These are phyloP conservation scores for Tolypocladium paradoxum DNA, from an alignment of 2,329 filamentous ascomycete genomes.

Conservation along the genomic window DNA sequence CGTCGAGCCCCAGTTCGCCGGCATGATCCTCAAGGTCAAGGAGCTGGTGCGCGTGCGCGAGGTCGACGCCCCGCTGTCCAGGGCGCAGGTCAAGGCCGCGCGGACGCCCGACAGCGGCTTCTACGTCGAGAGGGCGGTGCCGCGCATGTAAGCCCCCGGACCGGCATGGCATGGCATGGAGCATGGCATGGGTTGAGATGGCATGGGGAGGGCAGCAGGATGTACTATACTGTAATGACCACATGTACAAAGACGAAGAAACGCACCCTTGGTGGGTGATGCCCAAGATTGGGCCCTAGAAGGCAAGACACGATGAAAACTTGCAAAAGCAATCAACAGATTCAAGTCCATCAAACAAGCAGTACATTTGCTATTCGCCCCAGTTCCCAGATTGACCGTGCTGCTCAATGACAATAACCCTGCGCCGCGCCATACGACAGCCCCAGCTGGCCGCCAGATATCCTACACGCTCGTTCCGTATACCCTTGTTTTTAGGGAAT, in stretches of 20 bases:
- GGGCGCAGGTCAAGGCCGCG: conserved; percentile 57
- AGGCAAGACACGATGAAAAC: background rate
- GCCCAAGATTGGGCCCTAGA: background rate
- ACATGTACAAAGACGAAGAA: background rate
- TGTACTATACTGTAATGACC: conserved; percentile 22
- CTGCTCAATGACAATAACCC: background rate
- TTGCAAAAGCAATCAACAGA: background rate
- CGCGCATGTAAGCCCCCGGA: conserved; percentile 14
- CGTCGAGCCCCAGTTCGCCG: conserved; percentile 68
- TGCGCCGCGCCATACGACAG: background rate
- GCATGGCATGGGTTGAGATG: too few species aligned
- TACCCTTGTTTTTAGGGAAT: background rate
- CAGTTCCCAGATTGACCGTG: background rate
- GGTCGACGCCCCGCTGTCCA: conserved; percentile 54
- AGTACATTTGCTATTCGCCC: background rate
- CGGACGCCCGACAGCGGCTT: conserved; percentile 72
- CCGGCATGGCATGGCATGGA: too few species aligned
- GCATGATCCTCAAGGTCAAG: conserved; percentile 90
- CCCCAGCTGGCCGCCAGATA: background rate
- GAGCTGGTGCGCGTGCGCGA: conserved; percentile 78
- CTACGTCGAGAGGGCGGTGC: conserved; percentile 54
- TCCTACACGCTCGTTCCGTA: background rate
- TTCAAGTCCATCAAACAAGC: background rate
- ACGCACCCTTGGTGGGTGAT: background rate
- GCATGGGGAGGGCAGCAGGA: background rate